Evolutionary conservation across 129 eudicot genomes (phyloP), one percentile per base, ranked within the genome.

Genomic region (Centrapalus pauciflorus): DNA sequence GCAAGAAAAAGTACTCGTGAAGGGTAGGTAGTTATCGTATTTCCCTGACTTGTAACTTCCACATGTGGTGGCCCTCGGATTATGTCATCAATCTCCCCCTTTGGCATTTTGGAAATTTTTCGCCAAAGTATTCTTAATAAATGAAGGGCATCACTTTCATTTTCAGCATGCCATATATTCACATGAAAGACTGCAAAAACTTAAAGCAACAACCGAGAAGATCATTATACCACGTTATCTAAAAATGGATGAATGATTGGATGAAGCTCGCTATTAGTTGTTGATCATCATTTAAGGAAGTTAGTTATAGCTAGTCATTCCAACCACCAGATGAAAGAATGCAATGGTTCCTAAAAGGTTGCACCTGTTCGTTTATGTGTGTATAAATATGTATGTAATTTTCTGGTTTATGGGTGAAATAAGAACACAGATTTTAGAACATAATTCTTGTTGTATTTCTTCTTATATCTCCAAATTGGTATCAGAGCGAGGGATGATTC

Each of bases 1-100:
- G 89, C 89, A 63, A 72, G 33, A 43, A 83, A 83, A 20, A 83
- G 43, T 37, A 76, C 83, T 19, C 83, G 73, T 0, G 76, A 84
- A 20, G 85, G 82, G 61, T 74, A 45, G 30, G 28, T 5, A 29
- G 23, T 16, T 52, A 25, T 54, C 35, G 19, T 56, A 58, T 60
- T 12, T 49, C 49, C 58, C 23, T 25, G 37, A 49, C 48, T 20
- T 64, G 41, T 11, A 40, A 40, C 23, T 17, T 23, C 55, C 56
- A 5, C 0, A 61, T n/a, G n/a, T n/a, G 61, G 54, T 48, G 58
- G 70, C 50, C 74, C 89, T 71, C 82, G 26, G 62, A 61, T 29
- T 30, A 76, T 57, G 60, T 41, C 49, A 76, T 27, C 79, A 59
- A 67, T 19, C 21, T 60, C 21, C 2, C 59, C 5, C 69, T 71